Base-by-base conservation (phyloP, 2,329 filamentous ascomycete species). In the Aspergillus novoparasiticus region DNA sequence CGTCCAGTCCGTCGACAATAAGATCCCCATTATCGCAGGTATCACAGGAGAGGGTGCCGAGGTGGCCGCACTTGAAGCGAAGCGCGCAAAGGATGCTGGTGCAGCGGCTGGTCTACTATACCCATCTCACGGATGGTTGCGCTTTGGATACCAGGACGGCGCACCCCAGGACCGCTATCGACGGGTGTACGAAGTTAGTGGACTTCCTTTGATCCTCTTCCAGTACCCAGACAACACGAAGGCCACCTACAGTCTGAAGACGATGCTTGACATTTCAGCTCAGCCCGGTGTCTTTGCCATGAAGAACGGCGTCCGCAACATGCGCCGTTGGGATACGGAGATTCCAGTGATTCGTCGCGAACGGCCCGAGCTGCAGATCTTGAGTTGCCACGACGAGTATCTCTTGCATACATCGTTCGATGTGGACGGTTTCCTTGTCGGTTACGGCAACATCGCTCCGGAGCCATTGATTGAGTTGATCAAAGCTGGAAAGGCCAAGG, bases 301-400 rank as follows among this genome's bases (percentile, higher is more conserved):
- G 83, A 85, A 85, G 78, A 85, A 85, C 64, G 84, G 84, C 23
- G 84, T 85, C 11, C 80, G 84, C 59, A 85, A 85, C 71, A 85
- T 85, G 83, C 79, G 82, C n/a, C 80, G 84, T 21, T 85, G 84
- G 84, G 83, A 85, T 58, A 83, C 81, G 0, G 84, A 85, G 71
- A 85, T 85, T 63, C 84, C 83, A 19, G 77, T 85, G 30, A 84
- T 85, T 73, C 80, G 82, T 56, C 71, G 72, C 30, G 75, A 84
- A 67, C 79, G 82, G 6, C 83, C 83, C 0, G 79, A 83, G 2
- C 75, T 85, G 1, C 82, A 83, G 57, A 80, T 85, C 19, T 73
- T 85, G 6, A 83, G 81, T 12, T 85, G 83, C 63, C 82, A 85
- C 66, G 83, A 85, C 67, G 83, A 85, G 69, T 84, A 85, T 66